Conservation (phyloP, 192 early-diverging fungal species). For the Radiomyces spectabilis region DNA sequence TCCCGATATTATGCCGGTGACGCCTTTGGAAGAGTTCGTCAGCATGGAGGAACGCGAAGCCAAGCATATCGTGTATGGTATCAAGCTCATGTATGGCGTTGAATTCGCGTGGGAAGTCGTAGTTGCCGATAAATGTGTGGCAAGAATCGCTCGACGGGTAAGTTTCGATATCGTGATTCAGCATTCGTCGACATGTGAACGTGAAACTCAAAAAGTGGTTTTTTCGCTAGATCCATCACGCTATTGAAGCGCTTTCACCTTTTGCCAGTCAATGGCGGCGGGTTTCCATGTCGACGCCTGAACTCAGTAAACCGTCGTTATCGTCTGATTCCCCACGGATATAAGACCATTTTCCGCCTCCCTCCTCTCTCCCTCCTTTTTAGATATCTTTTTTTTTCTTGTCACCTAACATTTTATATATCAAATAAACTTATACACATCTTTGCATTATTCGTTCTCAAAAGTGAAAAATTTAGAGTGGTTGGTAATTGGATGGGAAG, state of each 20-base stretch:
- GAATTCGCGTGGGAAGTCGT: conserved; percentile 84
- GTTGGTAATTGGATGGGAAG: too few species aligned
- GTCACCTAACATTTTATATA: too few species aligned
- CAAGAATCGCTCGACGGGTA: conserved; percentile 43
- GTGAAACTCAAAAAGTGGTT: not conserved
- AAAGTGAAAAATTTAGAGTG: too few species aligned
- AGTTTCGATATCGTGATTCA: not conserved
- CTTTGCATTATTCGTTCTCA: too few species aligned
- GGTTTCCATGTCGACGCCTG: too few species aligned
- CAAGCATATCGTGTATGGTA: conserved; percentile 71
- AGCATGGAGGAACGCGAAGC: conserved; percentile 54
- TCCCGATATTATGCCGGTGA: conserved; percentile 33
- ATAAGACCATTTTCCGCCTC: too few species aligned
- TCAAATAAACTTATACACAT: too few species aligned
- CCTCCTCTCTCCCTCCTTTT: too few species aligned
- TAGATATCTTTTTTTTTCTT: too few species aligned
- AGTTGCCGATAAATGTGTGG: conserved; percentile 36
- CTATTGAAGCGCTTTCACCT: conserved; percentile 13
- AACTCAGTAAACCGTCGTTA: too few species aligned
- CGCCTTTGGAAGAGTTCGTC: conserved; percentile 43
- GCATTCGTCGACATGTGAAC: too few species aligned
- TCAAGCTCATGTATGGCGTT: conserved; percentile 76
- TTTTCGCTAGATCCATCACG: conserved; percentile 9
- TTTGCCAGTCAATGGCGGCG: conserved; percentile 6
- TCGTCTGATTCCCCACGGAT: too few species aligned